Percentiles rank a stretch among this genome's conserved stretches.
These are phyloP conservation scores for Cryptococcus amylolentus DNA, from an alignment of 1,284 basidiomycete genomes.

Conservation along the genomic window DNA sequence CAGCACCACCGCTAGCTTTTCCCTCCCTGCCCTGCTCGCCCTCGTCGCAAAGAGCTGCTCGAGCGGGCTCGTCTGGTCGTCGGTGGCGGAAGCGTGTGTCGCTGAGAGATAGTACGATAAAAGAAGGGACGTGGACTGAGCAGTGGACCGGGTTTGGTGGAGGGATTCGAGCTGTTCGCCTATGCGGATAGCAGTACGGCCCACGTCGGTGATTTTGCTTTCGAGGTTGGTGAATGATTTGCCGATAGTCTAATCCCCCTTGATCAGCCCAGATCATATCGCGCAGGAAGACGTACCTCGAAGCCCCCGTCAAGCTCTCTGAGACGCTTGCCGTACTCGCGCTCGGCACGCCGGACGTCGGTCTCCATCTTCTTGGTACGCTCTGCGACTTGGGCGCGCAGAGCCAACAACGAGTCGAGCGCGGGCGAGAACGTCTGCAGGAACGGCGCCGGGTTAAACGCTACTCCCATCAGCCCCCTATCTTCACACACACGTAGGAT, in stretches of 20 bases:
- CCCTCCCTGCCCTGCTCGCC: conserved; percentile 68
- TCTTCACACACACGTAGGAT: not conserved
- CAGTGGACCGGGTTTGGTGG: conserved; percentile 85
- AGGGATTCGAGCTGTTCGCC: conserved; percentile 96
- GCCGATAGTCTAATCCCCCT: conserved; percentile 62
- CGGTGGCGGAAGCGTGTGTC: conserved; percentile 68
- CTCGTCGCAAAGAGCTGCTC: conserved; percentile 56
- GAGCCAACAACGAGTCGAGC: conserved; percentile 76
- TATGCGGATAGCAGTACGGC: conserved; percentile 89
- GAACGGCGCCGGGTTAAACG: conserved; percentile 91
- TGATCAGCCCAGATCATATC: not conserved
- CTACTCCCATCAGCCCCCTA: conserved; percentile 51
- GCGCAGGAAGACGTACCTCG: conserved; percentile 55
- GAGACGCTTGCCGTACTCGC: conserved; percentile 92
- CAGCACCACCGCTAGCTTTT: conserved; percentile 85
- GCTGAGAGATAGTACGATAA: conserved; percentile 94
- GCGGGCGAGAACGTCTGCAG: conserved; percentile 86
- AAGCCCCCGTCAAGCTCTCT: conserved; percentile 87
- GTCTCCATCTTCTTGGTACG: conserved; percentile 89
- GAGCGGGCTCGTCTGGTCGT: conserved; percentile 30
- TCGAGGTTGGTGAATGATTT: conserved; percentile 81
- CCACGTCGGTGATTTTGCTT: conserved; percentile 83
- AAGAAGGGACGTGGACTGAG: conserved; percentile 91
- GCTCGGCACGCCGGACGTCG: conserved; percentile 80
- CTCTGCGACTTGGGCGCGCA: conserved; percentile 81